These are phyloP conservation scores for Eragrostis curvula DNA, from an alignment of 176 grass and related monocot species.

Conservation along the genomic window DNA sequence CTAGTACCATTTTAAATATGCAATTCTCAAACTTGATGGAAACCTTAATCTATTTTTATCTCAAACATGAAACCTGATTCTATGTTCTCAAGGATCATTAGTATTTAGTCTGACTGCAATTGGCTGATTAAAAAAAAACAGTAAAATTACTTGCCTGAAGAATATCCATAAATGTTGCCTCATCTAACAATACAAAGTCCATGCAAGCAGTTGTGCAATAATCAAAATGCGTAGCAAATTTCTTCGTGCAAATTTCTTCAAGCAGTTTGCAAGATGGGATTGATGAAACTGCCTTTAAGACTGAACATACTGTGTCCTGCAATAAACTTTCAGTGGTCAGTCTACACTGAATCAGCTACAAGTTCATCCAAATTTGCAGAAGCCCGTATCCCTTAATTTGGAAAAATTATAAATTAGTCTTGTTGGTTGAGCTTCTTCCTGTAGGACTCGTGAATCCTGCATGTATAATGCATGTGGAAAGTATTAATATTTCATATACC, in stretches of 20 bases:
- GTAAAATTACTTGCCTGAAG: constrained; percentile 74
- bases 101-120: constrained; percentile 20
- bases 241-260: constrained; percentile 88
- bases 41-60: constrained; percentile 29
- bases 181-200: constrained; percentile 90
- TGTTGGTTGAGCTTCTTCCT: constrained; percentile 69
- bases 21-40: constrained; percentile 31
- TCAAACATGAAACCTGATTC: background rate
- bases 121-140: constrained; percentile 29
- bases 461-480: constrained; percentile 63
- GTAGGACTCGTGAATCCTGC: constrained; percentile 52
- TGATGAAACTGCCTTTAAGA: constrained; percentile 78
- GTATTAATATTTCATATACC: constrained; percentile 67
- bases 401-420: constrained; percentile 59
- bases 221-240: constrained; percentile 91
- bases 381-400: constrained; percentile 65
- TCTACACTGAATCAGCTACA: constrained; percentile 62
- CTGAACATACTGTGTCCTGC: constrained; percentile 93
- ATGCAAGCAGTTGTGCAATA: constrained; percentile 89
- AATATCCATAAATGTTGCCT: constrained; percentile 79
- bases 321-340: constrained; percentile 83
- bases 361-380: constrained; percentile 74
- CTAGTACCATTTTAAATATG: background rate
- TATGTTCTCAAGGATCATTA: constrained; percentile 13
- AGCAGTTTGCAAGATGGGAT: constrained; percentile 90